Conservation (phyloP, 164 flowering plant genomes). For the Cinnamomum micranthum region DNA sequence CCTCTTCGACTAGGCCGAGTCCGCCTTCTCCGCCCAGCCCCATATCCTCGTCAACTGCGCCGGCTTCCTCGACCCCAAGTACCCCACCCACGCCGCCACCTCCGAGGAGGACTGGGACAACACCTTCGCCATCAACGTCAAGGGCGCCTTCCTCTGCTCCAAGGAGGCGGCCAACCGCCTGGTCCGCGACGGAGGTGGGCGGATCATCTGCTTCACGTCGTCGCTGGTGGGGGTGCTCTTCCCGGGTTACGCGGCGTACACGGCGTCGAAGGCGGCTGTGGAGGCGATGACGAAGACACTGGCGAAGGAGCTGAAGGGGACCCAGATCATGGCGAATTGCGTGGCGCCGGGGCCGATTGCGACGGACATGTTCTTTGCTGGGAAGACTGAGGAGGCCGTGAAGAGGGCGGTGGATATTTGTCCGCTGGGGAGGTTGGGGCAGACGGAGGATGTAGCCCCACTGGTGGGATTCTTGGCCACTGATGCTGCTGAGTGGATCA, state of each 20-base stretch:
- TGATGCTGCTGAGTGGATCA: slow-evolving; percentile 60
- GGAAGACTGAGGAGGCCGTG: slow-evolving; percentile 43
- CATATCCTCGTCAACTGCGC: slow-evolving; percentile 62
- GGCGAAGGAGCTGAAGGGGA: slow-evolving; percentile 12
- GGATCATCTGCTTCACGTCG: slow-evolving; percentile 28
- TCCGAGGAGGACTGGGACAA: slow-evolving; percentile 43
- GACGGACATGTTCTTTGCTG: slow-evolving; percentile 52
- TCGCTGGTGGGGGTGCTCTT: not conserved
- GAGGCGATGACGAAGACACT: slow-evolving; percentile 28
- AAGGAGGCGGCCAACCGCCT: slow-evolving; percentile 51
- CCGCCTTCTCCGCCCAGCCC: slow-evolving; percentile 22
- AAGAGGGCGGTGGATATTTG: slow-evolving; percentile 19
- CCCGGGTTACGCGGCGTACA: slow-evolving; percentile 5
- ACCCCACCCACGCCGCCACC: slow-evolving; percentile 39
- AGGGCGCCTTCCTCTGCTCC: slow-evolving; percentile 50
- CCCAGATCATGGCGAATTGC: slow-evolving; percentile 49
- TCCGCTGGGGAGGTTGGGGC: slow-evolving; percentile 45
- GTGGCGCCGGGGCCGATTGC: slow-evolving; percentile 64
- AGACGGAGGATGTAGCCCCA: slow-evolving; percentile 40
- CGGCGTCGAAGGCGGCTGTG: slow-evolving; percentile 26
- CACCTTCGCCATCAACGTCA: slow-evolving; percentile 39
- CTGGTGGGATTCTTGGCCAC: slow-evolving; percentile 53
- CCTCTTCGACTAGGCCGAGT: slow-evolving; percentile 56
- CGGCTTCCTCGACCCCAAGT: slow-evolving; percentile 39
- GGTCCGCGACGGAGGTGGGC: slow-evolving; percentile 52